Evolutionary conservation across 345 rosid genomes (phyloP).

Genomic region (Populus pruinosa): DNA sequence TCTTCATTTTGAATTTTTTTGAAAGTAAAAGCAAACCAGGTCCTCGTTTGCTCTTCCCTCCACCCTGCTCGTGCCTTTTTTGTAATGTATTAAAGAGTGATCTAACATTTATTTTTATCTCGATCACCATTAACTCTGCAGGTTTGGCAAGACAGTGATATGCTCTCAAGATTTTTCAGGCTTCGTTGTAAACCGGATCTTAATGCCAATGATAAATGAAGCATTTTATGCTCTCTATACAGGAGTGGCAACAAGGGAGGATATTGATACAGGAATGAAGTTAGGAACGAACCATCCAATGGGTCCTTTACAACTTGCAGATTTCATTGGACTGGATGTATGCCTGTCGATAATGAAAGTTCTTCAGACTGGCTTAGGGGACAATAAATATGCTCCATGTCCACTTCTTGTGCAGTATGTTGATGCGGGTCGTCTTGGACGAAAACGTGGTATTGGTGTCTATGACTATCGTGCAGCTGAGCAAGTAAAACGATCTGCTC

Average conservation of each 20-base stretch:
- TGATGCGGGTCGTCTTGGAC: constrained; percentile 79
- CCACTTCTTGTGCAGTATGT: constrained; percentile 86
- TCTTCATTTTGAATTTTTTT: neutral
- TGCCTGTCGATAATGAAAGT: constrained; percentile 83
- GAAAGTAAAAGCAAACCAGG: neutral
- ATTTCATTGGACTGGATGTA: constrained; percentile 74
- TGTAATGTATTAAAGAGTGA: neutral
- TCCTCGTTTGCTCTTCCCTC: neutral
- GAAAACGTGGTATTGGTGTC: constrained; percentile 72
- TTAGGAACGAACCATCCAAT: constrained; percentile 85
- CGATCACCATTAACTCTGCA: constrained; percentile 24
- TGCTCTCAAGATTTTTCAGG: constrained; percentile 81
- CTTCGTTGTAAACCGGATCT: constrained; percentile 79
- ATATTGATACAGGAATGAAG: constrained; percentile 87
- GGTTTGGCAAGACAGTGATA: constrained; percentile 71
- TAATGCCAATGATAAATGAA: constrained; percentile 98
- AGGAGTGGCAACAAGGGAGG: constrained; percentile 91
- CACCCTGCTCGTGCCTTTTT: neutral
- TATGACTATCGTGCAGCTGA: constrained; percentile 48
- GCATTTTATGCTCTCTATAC: constrained; percentile 77
- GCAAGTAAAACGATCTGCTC: constrained; percentile 31
- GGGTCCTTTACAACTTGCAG: constrained; percentile 87
- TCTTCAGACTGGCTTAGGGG: constrained; percentile 67
- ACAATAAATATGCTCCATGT: constrained; percentile 64
- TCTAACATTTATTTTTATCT: neutral